phyloP scores from a whole-genome alignment of 1,139 yeast genomes.

The Sugiyamaella sp. region DNA sequence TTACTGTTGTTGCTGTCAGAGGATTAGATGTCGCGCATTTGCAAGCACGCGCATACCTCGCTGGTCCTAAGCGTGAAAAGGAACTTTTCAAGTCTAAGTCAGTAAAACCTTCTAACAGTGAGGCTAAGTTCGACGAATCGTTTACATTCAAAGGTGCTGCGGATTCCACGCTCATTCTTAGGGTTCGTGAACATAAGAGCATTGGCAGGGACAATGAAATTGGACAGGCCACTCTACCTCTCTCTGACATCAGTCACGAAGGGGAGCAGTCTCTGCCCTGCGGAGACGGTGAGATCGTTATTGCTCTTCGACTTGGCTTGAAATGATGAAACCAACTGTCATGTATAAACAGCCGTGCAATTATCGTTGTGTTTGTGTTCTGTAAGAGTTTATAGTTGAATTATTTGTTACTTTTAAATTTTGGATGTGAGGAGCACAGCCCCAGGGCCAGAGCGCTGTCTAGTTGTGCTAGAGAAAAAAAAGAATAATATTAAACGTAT shows the following conservation, averaged over 20 bases:
- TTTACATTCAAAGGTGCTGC: conserved; percentile 67
- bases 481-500: too few species aligned
- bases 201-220: conserved; percentile 71
- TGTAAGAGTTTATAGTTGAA: conserved; percentile 1
- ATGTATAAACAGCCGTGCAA: neutral
- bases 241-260: conserved; percentile 36
- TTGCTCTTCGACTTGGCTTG: conserved; percentile 19
- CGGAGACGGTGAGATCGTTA: conserved; percentile 32
- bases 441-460: too few species aligned
- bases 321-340: conserved; percentile 4
- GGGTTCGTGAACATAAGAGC: conserved; percentile 67
- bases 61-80: conserved; percentile 46
- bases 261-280: conserved; percentile 34
- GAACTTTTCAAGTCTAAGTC: conserved; percentile 68
- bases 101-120: conserved; percentile 54
- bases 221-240: conserved; percentile 52
- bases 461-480: too few species aligned
- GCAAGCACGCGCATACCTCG: conserved; percentile 39
- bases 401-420: too few species aligned
- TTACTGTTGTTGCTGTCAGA: conserved; percentile 36
- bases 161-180: conserved; percentile 60
- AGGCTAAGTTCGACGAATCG: conserved; percentile 64
- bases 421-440: too few species aligned
- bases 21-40: conserved; percentile 38
- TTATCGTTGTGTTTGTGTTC: neutral